Evolutionary conservation across 495 filamentous ascomycete species (phyloP), one percentile per base, ranked within the genome.

Genomic region (Aspergillus sclerotiicarbonarius): DNA sequence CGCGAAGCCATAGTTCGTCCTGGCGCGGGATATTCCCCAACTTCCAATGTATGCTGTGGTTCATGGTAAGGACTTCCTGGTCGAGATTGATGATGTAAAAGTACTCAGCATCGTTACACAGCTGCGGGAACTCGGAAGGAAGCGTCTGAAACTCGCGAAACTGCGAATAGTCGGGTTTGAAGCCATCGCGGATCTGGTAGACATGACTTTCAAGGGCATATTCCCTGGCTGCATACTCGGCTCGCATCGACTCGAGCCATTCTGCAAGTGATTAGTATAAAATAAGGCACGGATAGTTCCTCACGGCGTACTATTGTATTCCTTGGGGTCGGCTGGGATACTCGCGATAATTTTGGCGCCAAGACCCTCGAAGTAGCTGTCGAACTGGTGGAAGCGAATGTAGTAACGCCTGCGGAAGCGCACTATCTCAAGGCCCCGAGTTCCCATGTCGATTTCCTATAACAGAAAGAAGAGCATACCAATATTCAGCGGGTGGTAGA

Each of bases 371-470:
- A 63, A 61, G 47, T 67, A 67, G 53, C 57, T 62, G 47, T 69
- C 66, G 6, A 21, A 67, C 12, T 62, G 59, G 39, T 71, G 59
- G 39, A 64, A 65, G 51, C 58, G 58, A 46, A 59, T 56, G 53
- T 66, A 69, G 39, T 63, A 65, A 18, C 62, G 53, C 18, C 62
- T 56, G 30, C 35, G 45, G 50, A 64, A 62, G 48, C 60, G 62
- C 52, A 66, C 51, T n/a, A 66, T 62, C 9, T 60, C 52, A 44
- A 62, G 59, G 3, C 66, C 67, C 51, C 63, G 58, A 39, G 64
- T 64, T 32, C 63, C 61, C 61, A 47, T 61, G n/a, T n/a, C n/a
- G n/a, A n/a, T n/a, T n/a, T n/a, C n/a, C n/a, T n/a, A n/a, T n/a
- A n/a, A n/a, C n/a, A n/a, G n/a, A n/a, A n/a, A n/a, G n/a, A n/a